These are phyloP conservation scores for Botrytis fabae DNA, from an alignment of 2,329 filamentous ascomycete species.

Conservation along the genomic window DNA sequence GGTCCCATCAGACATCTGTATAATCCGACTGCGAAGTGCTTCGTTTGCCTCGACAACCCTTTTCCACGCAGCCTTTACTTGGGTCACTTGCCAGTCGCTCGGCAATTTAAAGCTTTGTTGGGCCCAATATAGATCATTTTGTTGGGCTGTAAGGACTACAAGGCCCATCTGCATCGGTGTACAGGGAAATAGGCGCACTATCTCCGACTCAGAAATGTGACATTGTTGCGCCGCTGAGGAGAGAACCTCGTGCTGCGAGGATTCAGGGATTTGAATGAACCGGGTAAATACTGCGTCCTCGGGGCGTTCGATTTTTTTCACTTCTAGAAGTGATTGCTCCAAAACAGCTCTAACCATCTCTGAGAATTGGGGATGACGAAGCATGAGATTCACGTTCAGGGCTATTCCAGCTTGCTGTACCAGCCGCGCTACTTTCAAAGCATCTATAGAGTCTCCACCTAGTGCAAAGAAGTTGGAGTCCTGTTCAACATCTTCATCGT, in stretches of 20 bases:
- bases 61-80: not conserved
- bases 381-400: not conserved
- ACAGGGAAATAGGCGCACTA: constrained; percentile 2
- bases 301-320: not conserved
- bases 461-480: constrained; percentile 4
- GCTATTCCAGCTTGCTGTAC: not conserved
- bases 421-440: not conserved
- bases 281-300: not conserved
- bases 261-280: not conserved
- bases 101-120: not conserved
- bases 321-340: not conserved
- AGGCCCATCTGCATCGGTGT: constrained; percentile 1
- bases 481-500: not conserved
- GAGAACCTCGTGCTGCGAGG: not conserved
- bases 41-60: not conserved
- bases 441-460: constrained; percentile 9
- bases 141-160: not conserved
- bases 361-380: not conserved
- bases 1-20: not conserved
- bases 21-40: not conserved
- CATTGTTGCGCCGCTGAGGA: not conserved
- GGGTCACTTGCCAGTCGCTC: not conserved
- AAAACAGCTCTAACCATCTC: not conserved
- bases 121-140: not conserved
- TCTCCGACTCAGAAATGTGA: not conserved